These are phyloP conservation scores for Cymbopogon flexuosus DNA, from an alignment of 202 grass and related monocot genomes.

Conservation along the genomic window DNA sequence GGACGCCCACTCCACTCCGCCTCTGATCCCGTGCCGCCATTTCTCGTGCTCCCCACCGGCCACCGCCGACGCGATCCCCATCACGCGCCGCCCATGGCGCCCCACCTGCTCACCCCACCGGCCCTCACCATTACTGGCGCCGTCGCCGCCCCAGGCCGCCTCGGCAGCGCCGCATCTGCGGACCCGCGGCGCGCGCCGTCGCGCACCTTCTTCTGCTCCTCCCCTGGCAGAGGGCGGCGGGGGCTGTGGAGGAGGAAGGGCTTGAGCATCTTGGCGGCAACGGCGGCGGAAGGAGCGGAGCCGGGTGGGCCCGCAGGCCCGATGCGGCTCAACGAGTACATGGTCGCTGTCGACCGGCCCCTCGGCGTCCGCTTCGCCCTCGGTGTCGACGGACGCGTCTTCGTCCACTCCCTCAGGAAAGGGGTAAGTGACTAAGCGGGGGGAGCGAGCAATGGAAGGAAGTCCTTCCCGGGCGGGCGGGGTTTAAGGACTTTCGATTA, in stretches of 20 bases:
- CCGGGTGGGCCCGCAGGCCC: not conserved
- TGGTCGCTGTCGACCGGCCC: constrained; percentile 77
- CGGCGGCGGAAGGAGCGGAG: not conserved
- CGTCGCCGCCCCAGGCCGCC: not conserved
- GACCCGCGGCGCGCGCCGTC: not conserved
- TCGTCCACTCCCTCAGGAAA: constrained; percentile 72
- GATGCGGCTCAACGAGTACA: constrained; percentile 92
- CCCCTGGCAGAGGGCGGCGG: not conserved
- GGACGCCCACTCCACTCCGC: not conserved
- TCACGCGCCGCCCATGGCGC: constrained; percentile 30
- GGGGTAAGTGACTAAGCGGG: constrained; percentile 44
- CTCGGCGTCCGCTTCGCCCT: constrained; percentile 81
- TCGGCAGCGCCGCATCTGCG: not conserved
- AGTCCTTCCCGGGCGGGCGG: too few relatives aligned
- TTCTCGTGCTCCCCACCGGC: not conserved
- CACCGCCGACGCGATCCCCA: not conserved
- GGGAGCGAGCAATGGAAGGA: not conserved
- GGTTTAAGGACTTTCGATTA: too few relatives aligned
- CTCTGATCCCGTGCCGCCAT: constrained; percentile 7
- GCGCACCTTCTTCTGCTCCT: not conserved
- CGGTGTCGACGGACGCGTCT: constrained; percentile 59
- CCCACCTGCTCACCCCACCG: constrained; percentile 14
- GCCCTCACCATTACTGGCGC: not conserved
- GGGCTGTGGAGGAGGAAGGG: not conserved
- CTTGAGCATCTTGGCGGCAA: not conserved